Percentiles rank a stretch among this genome's conserved stretches.
Evolutionary conservation across 148 eudicot genomes (phyloP).

Genomic region (Spergularia marina): DNA sequence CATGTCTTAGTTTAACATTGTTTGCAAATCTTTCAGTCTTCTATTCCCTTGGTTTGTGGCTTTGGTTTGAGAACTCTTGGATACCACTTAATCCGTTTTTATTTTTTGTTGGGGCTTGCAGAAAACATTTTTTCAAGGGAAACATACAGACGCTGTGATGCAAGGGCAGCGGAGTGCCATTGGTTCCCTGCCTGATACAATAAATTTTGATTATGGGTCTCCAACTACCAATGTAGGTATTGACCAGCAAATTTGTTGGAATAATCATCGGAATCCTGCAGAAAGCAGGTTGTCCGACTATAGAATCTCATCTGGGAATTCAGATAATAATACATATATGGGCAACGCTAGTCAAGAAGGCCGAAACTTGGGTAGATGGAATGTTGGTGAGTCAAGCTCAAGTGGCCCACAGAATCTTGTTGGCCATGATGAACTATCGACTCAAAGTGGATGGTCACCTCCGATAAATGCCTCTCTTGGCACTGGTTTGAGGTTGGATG

Average conservation of each 20-base stretch:
- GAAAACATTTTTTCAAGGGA: slow-evolving; percentile 11
- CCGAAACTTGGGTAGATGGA: slow-evolving; percentile 34
- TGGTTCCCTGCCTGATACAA: slow-evolving; percentile 70
- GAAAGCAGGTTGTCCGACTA: slow-evolving; percentile 46
- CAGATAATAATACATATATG: slow-evolving; percentile 32
- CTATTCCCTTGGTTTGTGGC: background rate
- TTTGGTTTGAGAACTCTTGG: slow-evolving; percentile 33
- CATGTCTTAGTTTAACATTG: background rate
- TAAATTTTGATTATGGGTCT: slow-evolving; percentile 67
- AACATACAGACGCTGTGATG: slow-evolving; percentile 43
- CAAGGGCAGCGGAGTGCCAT: slow-evolving; percentile 84
- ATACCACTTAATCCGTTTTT: background rate
- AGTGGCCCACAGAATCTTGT: slow-evolving; percentile 23
- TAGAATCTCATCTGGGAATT: slow-evolving; percentile 32
- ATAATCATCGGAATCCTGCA: slow-evolving; percentile 46
- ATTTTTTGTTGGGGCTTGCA: slow-evolving; percentile 2
- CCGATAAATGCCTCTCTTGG: slow-evolving; percentile 33
- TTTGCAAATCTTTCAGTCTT: background rate
- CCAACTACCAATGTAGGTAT: slow-evolving; percentile 51
- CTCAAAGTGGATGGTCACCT: slow-evolving; percentile 38
- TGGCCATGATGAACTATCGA: slow-evolving; percentile 25
- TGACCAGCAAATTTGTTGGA: slow-evolving; percentile 72
- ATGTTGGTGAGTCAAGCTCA: slow-evolving; percentile 31
- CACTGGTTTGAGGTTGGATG: slow-evolving; percentile 35
- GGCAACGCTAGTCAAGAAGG: slow-evolving; percentile 29